These are phyloP conservation scores for Mycena galericulata DNA, from an alignment of 768 basidiomycete species.

Conservation along the genomic window DNA sequence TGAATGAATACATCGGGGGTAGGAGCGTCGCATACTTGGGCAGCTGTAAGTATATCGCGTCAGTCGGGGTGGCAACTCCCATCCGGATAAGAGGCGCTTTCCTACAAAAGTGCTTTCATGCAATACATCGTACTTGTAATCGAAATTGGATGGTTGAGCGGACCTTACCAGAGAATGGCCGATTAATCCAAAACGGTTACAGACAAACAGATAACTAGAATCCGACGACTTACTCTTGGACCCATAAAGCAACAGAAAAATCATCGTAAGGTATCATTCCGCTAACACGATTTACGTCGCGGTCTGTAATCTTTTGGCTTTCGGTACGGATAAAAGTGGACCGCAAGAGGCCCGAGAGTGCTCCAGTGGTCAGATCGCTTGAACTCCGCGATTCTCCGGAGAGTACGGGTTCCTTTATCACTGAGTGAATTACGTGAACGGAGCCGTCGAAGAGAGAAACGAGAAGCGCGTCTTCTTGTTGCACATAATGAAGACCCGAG, in stretches of 20 bases:
- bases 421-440: constrained; percentile 54
- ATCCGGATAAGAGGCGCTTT: constrained; percentile 2
- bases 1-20: constrained; percentile 28
- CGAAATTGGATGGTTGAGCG: constrained; percentile 39
- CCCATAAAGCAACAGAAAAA: constrained; percentile 58
- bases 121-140: constrained; percentile 40
- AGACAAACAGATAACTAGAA: background rate
- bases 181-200: constrained; percentile 3
- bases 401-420: constrained; percentile 52
- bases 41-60: constrained; percentile 17
- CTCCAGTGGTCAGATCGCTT: constrained; percentile 36
- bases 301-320: constrained; percentile 41
- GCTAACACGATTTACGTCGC: constrained; percentile 59
- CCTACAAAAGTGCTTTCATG: constrained; percentile 37
- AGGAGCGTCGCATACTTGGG: constrained; percentile 16
- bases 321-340: constrained; percentile 53
- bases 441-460: constrained; percentile 64
- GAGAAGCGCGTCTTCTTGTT: constrained; percentile 54
- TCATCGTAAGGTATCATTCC: constrained; percentile 61
- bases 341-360: constrained; percentile 52
- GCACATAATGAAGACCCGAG: constrained; percentile 58
- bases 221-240: constrained; percentile 63
- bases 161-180: constrained; percentile 24
- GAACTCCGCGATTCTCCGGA: constrained; percentile 34
- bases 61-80: background rate